These are phyloP conservation scores for Sphagnurus paluster DNA, from an alignment of 1,284 basidiomycete genomes.

Conservation along the genomic window DNA sequence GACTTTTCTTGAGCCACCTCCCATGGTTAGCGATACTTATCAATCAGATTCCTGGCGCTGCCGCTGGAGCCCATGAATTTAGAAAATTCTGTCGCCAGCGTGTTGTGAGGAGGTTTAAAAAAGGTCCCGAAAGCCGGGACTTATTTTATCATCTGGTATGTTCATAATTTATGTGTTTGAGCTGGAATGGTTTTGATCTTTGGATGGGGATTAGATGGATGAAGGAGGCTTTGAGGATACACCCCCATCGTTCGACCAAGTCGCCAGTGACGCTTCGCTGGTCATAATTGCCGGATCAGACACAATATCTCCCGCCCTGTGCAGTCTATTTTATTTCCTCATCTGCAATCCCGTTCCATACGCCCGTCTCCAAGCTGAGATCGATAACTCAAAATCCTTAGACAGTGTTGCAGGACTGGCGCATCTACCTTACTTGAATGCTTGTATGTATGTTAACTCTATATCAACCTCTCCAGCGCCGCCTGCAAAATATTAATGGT, in stretches of 20 bases:
- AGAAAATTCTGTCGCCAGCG: conserved; percentile 24
- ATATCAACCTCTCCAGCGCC: no score
- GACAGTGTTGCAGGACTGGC: conserved; percentile 20
- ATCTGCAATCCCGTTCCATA: conserved; percentile 30
- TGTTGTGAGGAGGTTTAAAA: conserved; percentile 20
- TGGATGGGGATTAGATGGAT: conserved; percentile 31
- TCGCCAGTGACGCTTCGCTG: conserved; percentile 33
- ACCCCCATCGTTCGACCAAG: conserved; percentile 21
- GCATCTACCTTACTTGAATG: conserved; percentile 32
- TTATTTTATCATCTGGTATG: conserved; percentile 39
- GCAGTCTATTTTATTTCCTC: conserved; percentile 30
- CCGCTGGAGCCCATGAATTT: conserved; percentile 21
- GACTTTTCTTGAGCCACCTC: conserved; percentile 18
- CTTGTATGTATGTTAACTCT: conserved; percentile 28
- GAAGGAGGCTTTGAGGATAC: conserved; percentile 26
- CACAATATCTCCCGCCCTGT: conserved; percentile 29
- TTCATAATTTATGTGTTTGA: no score
- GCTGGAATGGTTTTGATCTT: no score
- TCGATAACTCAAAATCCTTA: conserved; percentile 23
- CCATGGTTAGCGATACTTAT: conserved; percentile 33
- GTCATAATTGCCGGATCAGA: conserved; percentile 42
- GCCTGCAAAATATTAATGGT: neutral
- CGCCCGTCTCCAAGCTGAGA: conserved; percentile 26
- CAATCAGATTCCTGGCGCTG: conserved; percentile 19
- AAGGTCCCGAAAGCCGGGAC: conserved; percentile 32